A percentile compares a stretch with the other conserved stretches of the same genome.
These are phyloP conservation scores for Picea sitchensis DNA, from an alignment of 75 land plant species.

Conservation along the genomic window DNA sequence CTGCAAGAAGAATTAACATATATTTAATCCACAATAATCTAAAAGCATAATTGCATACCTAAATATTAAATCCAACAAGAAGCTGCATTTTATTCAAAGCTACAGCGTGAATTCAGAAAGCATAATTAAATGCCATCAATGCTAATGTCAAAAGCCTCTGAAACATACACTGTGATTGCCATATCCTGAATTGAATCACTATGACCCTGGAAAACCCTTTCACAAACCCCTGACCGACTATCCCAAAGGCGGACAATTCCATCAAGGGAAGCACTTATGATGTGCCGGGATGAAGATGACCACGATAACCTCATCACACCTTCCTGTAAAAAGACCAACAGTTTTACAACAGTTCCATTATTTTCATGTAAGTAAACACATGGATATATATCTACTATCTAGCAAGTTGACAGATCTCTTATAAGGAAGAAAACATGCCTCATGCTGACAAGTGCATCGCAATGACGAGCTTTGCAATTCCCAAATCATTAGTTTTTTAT, in stretches of 20 bases:
- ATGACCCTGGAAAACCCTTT: slow-evolving; percentile 65
- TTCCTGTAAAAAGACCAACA: slow-evolving; percentile 40
- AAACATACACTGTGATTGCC: slow-evolving; percentile 44
- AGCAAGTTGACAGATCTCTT: not conserved
- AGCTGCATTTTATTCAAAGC: not conserved
- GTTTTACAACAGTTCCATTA: not conserved
- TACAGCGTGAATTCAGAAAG: not conserved
- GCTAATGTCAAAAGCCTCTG: not conserved
- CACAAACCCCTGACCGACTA: slow-evolving; percentile 65
- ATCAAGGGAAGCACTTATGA: slow-evolving; percentile 69
- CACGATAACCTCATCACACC: slow-evolving; percentile 74
- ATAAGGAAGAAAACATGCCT: slow-evolving; percentile 35
- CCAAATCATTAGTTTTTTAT: slow-evolving; percentile 78
- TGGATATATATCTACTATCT: not conserved
- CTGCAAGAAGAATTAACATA: slow-evolving; percentile 19
- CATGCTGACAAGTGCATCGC: slow-evolving; percentile 73
- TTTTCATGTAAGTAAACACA: not conserved
- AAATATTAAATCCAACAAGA: not conserved
- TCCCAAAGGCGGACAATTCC: slow-evolving; percentile 81
- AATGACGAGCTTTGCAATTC: slow-evolving; percentile 61
- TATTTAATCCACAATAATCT: not conserved
- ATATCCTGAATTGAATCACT: slow-evolving; percentile 54
- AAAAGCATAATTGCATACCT: not conserved
- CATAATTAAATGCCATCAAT: not conserved
- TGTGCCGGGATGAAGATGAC: slow-evolving; percentile 40